Evolutionary conservation across 1,284 basidiomycete genomes (phyloP).

Genomic region (Puccinia hordei): DNA sequence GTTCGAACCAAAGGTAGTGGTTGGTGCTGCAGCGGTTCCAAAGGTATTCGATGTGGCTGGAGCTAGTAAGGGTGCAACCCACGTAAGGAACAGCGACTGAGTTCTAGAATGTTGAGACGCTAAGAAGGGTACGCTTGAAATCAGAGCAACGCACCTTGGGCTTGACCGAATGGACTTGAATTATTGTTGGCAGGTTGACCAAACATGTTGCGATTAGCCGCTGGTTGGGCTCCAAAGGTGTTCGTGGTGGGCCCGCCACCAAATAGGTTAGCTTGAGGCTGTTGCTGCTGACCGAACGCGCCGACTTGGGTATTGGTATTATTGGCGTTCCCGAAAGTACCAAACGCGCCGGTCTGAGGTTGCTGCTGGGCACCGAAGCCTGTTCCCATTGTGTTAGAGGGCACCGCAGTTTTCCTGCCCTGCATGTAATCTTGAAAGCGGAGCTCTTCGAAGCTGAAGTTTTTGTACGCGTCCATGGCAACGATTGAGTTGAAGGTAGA

Average conservation of each 20-base stretch:
- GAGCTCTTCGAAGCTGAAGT: constrained; percentile 48
- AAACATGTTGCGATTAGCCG: constrained; percentile 40
- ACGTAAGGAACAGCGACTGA: not conserved
- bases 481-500: constrained; percentile 46
- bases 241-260: constrained; percentile 17
- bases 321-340: constrained; percentile 24
- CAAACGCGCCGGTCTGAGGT: constrained; percentile 42
- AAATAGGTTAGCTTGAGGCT: constrained; percentile 43
- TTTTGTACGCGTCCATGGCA: constrained; percentile 51
- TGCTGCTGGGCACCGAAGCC: constrained; percentile 41
- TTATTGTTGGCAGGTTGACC: constrained; percentile 36
- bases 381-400: constrained; percentile 18
- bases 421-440: constrained; percentile 48
- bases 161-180: constrained; percentile 41
- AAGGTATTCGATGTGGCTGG: constrained; percentile 25
- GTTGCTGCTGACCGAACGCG: constrained; percentile 49
- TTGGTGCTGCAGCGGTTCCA: constrained; percentile 33
- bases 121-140: not conserved
- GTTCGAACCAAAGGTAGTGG: constrained; percentile 35
- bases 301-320: constrained; percentile 32
- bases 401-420: constrained; percentile 47
- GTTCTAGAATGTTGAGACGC: not conserved
- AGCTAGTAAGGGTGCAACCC: constrained; percentile 6
- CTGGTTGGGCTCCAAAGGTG: constrained; percentile 42
- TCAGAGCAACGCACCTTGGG: constrained; percentile 16